Conservation (phyloP, 169 alveolate genomes). For the Plasmodium ovale region DNA sequence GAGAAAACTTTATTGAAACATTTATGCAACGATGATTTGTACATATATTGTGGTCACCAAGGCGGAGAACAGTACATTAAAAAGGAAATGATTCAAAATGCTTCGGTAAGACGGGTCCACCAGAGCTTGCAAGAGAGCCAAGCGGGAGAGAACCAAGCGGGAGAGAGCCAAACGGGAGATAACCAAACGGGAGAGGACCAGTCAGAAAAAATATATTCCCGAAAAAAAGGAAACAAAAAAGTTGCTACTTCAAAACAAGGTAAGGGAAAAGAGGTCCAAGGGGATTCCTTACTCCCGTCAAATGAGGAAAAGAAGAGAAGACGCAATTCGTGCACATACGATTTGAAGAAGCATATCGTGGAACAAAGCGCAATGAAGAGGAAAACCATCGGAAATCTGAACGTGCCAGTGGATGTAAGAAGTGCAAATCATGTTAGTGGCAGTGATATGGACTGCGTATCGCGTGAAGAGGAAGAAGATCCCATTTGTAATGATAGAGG, state of each 20-base stretch:
- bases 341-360: not conserved
- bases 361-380: constrained; percentile 24
- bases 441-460: not conserved
- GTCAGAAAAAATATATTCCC: not conserved
- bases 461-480: constrained; percentile 1
- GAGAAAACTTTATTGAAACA: constrained; percentile 50
- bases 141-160: not conserved
- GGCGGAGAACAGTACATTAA: constrained; percentile 83
- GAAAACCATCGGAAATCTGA: constrained; percentile 31
- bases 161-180: not conserved
- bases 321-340: constrained; percentile 15
- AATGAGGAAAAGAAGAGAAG: constrained; percentile 20
- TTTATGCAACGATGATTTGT: constrained; percentile 77
- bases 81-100: constrained; percentile 76
- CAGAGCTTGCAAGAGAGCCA: not conserved
- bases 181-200: not conserved
- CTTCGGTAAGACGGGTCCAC: constrained; percentile 9
- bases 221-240: not conserved
- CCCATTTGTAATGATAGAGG: not conserved
- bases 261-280: not conserved
- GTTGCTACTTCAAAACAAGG: not conserved
- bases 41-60: constrained; percentile 84
- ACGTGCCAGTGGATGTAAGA: not conserved
- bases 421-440: not conserved
- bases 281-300: not conserved